Evolutionary conservation across 1,284 basidiomycete species (phyloP).

Genomic region (Prillingera fragicola): DNA sequence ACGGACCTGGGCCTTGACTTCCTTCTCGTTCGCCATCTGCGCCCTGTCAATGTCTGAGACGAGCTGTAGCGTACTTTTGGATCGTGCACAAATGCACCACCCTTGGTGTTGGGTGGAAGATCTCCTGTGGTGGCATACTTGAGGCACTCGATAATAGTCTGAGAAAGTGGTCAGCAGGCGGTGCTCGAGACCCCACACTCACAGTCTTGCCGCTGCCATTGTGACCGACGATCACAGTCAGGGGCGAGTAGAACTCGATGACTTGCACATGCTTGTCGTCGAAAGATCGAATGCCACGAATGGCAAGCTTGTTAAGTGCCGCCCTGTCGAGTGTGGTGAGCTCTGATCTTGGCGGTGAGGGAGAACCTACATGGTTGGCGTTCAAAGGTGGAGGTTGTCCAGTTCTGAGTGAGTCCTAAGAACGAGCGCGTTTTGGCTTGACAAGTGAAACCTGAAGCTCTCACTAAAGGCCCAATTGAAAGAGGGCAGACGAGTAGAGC

Average conservation of each 20-base stretch:
- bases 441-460: too few relatives aligned
- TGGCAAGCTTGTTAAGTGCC: conserved; percentile 79
- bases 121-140: conserved; percentile 99
- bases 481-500: too few relatives aligned
- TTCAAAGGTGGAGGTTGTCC: neutral
- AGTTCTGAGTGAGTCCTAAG: neutral
- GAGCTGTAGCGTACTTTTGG: conserved; percentile 57
- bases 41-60: neutral
- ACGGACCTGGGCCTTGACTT: conserved; percentile 97
- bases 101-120: conserved; percentile 93
- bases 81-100: conserved; percentile 96
- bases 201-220: conserved; percentile 97
- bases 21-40: conserved; percentile 92
- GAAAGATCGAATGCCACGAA: conserved; percentile 66
- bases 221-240: conserved; percentile 97
- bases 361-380: neutral
- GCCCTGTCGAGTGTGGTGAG: conserved; percentile 56
- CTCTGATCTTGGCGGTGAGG: neutral
- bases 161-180: conserved; percentile 6
- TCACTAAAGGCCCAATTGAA: too few relatives aligned
- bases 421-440: too few relatives aligned
- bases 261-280: conserved; percentile 91
- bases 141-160: conserved; percentile 96
- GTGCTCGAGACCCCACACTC: conserved; percentile 21
- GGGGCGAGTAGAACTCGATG: conserved; percentile 95